Evolutionary conservation across 1,139 yeast species (phyloP).

Genomic region (Sugiyamaella xylanicola): DNA sequence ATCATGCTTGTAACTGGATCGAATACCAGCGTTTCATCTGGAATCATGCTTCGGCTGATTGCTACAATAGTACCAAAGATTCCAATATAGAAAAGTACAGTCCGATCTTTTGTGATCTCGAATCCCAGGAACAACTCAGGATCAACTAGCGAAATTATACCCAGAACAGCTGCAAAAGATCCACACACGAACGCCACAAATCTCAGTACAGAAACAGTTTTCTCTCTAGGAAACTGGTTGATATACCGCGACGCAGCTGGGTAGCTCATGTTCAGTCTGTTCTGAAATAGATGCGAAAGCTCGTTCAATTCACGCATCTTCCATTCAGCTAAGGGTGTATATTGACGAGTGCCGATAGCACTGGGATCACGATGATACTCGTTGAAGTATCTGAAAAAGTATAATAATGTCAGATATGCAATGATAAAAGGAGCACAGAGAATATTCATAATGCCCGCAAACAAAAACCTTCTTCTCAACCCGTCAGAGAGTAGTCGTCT

Average conservation of each 20-base stretch:
- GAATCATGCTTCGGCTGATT: conserved; percentile 61
- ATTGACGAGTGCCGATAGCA: conserved; percentile 79
- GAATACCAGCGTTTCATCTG: conserved; percentile 66
- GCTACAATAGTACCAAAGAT: conserved; percentile 84
- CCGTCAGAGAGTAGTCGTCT: conserved; percentile 69
- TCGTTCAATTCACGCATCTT: conserved; percentile 92
- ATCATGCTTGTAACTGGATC: conserved; percentile 87
- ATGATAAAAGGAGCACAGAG: conserved; percentile 84
- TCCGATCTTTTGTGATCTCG: conserved; percentile 78
- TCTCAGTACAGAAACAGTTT: conserved; percentile 61
- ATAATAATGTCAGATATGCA: conserved; percentile 73
- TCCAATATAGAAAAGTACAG: conserved; percentile 85
- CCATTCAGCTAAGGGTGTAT: conserved; percentile 95
- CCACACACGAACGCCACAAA: conserved; percentile 81
- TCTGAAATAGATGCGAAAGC: conserved; percentile 80
- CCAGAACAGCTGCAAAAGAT: conserved; percentile 85
- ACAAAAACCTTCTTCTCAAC: conserved; percentile 71
- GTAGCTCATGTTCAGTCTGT: conserved; percentile 73
- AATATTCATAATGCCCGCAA: conserved; percentile 85
- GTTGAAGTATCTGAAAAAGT: conserved; percentile 88
- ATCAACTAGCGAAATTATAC: conserved; percentile 80
- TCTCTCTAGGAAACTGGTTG: conserved; percentile 90
- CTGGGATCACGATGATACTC: conserved; percentile 91
- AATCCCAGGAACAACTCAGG: conserved; percentile 90
- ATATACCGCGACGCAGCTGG: conserved; percentile 81